phyloP scores from a whole-genome alignment of 306 rosid species.

The Lathyrus tuberosus region DNA sequence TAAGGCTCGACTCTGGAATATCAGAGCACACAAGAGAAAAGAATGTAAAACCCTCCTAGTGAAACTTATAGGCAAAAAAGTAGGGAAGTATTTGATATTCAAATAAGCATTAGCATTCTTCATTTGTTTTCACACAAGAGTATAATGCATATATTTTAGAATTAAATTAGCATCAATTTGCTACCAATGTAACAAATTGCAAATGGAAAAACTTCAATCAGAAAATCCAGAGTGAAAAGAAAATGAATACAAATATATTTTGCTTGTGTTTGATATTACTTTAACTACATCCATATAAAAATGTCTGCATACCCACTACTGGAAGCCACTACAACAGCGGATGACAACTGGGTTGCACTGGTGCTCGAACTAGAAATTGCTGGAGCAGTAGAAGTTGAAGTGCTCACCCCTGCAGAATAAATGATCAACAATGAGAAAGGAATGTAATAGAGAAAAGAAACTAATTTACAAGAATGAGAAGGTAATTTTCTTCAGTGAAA shows the following conservation, averaged over 20 bases:
- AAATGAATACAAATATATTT: conserved; percentile 1
- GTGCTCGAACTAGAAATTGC: conserved; percentile 56
- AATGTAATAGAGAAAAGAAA: conserved; percentile 7
- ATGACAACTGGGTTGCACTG: conserved; percentile 60
- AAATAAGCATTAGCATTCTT: conserved; percentile 11
- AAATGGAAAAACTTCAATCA: conserved; percentile 24
- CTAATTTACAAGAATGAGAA: neutral
- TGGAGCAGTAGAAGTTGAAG: conserved; percentile 55
- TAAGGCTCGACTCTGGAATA: conserved; percentile 6
- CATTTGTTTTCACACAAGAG: neutral
- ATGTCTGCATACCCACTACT: conserved; percentile 71
- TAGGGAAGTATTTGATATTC: neutral
- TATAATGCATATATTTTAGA: neutral
- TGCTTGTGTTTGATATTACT: neutral
- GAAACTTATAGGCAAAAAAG: conserved; percentile 1
- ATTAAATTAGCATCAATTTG: conserved; percentile 19
- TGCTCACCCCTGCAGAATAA: conserved; percentile 55
- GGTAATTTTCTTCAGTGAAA: conserved; percentile 8
- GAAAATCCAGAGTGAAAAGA: conserved; percentile 4
- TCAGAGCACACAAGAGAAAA: conserved; percentile 18
- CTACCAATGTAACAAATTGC: conserved; percentile 3
- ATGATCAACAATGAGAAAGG: conserved; percentile 21
- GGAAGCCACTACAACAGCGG: conserved; percentile 67
- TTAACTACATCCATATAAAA: neutral
- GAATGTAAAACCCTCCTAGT: conserved; percentile 2